phyloP scores from a whole-genome alignment of 192 early-diverging fungal genomes.

The Rhizophagus prolifer region DNA sequence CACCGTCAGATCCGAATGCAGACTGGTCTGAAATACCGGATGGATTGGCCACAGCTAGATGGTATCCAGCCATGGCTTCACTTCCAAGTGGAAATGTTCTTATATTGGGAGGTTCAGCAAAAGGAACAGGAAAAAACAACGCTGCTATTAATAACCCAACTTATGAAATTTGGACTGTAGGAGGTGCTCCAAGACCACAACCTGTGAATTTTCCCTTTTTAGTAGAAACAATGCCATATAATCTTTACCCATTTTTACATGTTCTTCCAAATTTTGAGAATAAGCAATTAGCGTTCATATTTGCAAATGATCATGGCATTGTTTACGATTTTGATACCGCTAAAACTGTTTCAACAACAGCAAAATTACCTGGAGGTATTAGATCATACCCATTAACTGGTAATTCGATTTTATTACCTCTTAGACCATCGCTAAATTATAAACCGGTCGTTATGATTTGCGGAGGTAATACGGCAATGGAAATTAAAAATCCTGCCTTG shows the following conservation, averaged over 20 bases:
- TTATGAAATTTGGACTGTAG: constrained; percentile 34
- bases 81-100: constrained; percentile 49
- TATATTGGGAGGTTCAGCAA: constrained; percentile 55
- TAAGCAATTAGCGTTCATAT: constrained; percentile 47
- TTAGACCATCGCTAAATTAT: constrained; percentile 56
- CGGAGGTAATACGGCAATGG: constrained; percentile 51
- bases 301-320: constrained; percentile 51
- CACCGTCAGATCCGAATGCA: constrained; percentile 39
- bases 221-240: constrained; percentile 49
- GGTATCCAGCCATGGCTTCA: constrained; percentile 51
- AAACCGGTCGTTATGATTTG: constrained; percentile 58
- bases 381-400: constrained; percentile 63
- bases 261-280: constrained; percentile 36
- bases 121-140: constrained; percentile 43
- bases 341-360: constrained; percentile 40
- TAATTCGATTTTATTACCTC: constrained; percentile 53
- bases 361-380: constrained; percentile 43
- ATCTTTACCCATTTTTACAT: constrained; percentile 53
- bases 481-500: constrained; percentile 33
- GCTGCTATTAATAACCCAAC: constrained; percentile 48
- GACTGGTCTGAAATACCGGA: constrained; percentile 45
- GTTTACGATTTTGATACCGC: constrained; percentile 48
- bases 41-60: constrained; percentile 44
- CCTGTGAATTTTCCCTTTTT: constrained; percentile 45
- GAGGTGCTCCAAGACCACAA: neutral